These are phyloP conservation scores for Boletus reticulatus DNA, from an alignment of 768 basidiomycete species.

Conservation along the genomic window DNA sequence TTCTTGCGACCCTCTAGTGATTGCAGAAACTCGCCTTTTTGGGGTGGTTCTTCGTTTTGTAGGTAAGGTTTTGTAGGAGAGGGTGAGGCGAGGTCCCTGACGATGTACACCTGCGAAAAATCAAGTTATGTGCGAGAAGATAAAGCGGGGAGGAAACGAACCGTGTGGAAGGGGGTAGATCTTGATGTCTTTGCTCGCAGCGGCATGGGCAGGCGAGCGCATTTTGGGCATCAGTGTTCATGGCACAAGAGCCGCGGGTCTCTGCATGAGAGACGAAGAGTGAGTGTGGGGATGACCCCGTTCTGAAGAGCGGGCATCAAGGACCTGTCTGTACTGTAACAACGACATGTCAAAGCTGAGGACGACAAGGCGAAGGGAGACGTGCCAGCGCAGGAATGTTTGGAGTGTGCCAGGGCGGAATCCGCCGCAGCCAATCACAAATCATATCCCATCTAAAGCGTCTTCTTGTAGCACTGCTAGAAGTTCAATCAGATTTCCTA, in stretches of 20 bases:
- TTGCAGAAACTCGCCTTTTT: slow-evolving; percentile 82
- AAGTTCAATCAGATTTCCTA: no score
- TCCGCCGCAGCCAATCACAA: no score
- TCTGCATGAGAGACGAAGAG: slow-evolving; percentile 89
- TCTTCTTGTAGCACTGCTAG: no score
- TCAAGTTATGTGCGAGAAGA: not conserved
- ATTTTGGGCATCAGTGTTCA: slow-evolving; percentile 99
- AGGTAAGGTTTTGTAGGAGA: slow-evolving; percentile 98
- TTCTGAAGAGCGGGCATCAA: slow-evolving; percentile 97
- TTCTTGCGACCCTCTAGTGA: slow-evolving; percentile 90
- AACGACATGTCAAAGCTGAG: no score
- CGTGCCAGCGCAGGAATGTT: no score
- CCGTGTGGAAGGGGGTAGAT: slow-evolving; percentile 98
- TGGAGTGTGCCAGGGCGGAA: no score
- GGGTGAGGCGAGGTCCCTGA: slow-evolving; percentile 94
- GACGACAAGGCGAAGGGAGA: no score
- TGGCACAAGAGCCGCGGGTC: slow-evolving; percentile 95
- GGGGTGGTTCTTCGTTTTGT: slow-evolving; percentile 89
- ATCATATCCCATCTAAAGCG: no score
- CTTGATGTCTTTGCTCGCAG: slow-evolving; percentile 67
- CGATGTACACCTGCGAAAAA: slow-evolving; percentile 78
- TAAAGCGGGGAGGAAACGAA: slow-evolving; percentile 50
- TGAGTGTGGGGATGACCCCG: slow-evolving; percentile 90
- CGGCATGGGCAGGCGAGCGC: slow-evolving; percentile 96
- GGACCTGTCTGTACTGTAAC: no score